A percentile compares a stretch with the other conserved stretches of the same genome.
phyloP scores from a whole-genome alignment of 169 alveolate genomes.

The Ichthyophthirius multifiliis region DNA sequence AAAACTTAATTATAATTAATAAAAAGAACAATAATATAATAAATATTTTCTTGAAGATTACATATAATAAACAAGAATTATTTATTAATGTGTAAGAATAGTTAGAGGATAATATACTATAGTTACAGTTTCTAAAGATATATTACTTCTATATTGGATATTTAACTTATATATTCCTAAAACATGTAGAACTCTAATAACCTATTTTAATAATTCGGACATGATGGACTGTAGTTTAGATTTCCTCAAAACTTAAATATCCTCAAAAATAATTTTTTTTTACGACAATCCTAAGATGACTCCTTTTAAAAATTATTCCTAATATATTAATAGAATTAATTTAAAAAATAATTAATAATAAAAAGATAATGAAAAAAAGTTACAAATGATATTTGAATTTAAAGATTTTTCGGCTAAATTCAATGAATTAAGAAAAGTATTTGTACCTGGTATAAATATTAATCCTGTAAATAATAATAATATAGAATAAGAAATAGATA shows the following conservation, averaged over 20 bases:
- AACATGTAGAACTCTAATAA: neutral
- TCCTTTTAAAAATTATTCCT: neutral
- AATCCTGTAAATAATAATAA: too few species aligned
- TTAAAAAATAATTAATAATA: neutral
- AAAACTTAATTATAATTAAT: neutral
- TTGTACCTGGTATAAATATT: neutral
- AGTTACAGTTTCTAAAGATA: neutral
- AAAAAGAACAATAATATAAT: neutral
- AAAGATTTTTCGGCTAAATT: neutral
- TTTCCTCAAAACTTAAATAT: neutral
- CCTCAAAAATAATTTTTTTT: neutral
- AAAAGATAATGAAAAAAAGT: neutral
- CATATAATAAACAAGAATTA: neutral
- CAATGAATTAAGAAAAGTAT: neutral
- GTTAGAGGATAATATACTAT: neutral
- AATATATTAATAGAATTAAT: neutral
- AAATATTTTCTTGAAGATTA: neutral
- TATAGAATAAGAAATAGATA: too few species aligned
- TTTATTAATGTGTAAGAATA: neutral
- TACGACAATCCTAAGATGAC: slow-evolving; percentile 4
- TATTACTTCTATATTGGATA: neutral
- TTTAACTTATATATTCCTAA: neutral
- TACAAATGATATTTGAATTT: neutral
- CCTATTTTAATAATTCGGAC: neutral
- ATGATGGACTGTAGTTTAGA: slow-evolving; percentile 5